Evolutionary conservation across 345 rosid species (phyloP).

Genomic region (Dipteronia dyeriana): DNA sequence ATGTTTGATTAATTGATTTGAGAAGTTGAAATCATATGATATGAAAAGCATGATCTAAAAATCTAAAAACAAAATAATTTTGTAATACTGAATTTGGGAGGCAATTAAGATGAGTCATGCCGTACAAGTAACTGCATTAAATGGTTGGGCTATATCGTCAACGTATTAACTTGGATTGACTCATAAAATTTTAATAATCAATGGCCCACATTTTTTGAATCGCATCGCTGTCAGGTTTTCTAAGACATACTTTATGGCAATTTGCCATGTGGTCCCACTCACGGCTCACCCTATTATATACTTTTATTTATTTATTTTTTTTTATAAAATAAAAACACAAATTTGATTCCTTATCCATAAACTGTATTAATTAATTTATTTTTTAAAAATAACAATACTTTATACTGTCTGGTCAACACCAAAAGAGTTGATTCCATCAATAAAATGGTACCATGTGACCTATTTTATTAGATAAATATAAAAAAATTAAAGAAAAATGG

Average conservation of each 20-base stretch:
- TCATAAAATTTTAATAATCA: not conserved
- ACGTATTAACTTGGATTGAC: not conserved
- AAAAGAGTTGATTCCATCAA: too few relatives aligned
- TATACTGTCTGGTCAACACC: too few relatives aligned
- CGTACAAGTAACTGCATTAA: not conserved
- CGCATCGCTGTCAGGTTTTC: not conserved
- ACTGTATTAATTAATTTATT: too few relatives aligned
- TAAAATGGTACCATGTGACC: too few relatives aligned
- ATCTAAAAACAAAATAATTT: not conserved
- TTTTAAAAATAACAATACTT: too few relatives aligned
- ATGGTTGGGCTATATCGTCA: not conserved
- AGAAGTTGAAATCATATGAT: not conserved
- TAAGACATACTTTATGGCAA: not conserved
- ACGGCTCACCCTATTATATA: too few relatives aligned
- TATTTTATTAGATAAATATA: too few relatives aligned
- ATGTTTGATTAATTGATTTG: too few relatives aligned
- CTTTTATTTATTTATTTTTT: not conserved
- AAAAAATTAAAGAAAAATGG: too few relatives aligned
- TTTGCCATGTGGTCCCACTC: not conserved
- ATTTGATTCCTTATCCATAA: not conserved
- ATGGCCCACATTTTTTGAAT: not conserved
- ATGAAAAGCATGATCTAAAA: not conserved
- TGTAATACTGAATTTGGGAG: not conserved
- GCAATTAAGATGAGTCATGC: not conserved
- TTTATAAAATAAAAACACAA: too few relatives aligned